Conservation (phyloP, 1,139 yeast species). For the Wickerhamiella pararugosa region DNA sequence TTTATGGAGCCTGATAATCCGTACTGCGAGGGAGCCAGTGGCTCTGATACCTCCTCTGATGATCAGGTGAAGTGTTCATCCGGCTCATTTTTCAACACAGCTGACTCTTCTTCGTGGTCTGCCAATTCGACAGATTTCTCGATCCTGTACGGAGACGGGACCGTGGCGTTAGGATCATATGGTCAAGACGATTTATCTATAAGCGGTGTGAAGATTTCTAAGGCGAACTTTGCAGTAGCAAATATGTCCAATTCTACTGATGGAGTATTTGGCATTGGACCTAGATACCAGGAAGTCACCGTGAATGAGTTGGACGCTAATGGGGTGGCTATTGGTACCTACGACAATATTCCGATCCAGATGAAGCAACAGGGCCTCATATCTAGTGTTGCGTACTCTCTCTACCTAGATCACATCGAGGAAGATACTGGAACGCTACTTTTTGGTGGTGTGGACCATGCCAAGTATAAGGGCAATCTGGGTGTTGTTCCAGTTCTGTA, state of each 20-base stretch:
- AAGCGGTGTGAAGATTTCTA: constrained; percentile 29
- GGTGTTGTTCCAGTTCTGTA: constrained; percentile 18
- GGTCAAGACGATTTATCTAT: constrained; percentile 38
- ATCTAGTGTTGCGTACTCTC: constrained; percentile 34
- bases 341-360: constrained; percentile 32
- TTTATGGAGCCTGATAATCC: constrained; percentile 17
- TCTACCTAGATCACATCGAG: constrained; percentile 33
- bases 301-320: not conserved
- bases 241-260: constrained; percentile 36
- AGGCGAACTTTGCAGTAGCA: constrained; percentile 36
- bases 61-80: too few species aligned
- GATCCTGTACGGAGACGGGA: constrained; percentile 49
- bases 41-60: too few species aligned
- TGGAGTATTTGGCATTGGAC: constrained; percentile 52
- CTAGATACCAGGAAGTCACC: constrained; percentile 8
- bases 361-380: constrained; percentile 35
- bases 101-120: constrained; percentile 7
- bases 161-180: constrained; percentile 48
- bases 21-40: not conserved
- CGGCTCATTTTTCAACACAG: constrained; percentile 2
- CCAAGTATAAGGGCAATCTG: constrained; percentile 35
- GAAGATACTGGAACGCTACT: constrained; percentile 34
- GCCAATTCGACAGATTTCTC: constrained; percentile 1
- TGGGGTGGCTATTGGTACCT: constrained; percentile 7
- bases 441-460: constrained; percentile 45